Evolutionary conservation across 2,329 filamentous ascomycete genomes (phyloP).

Genomic region (Aspergillus niger): DNA sequence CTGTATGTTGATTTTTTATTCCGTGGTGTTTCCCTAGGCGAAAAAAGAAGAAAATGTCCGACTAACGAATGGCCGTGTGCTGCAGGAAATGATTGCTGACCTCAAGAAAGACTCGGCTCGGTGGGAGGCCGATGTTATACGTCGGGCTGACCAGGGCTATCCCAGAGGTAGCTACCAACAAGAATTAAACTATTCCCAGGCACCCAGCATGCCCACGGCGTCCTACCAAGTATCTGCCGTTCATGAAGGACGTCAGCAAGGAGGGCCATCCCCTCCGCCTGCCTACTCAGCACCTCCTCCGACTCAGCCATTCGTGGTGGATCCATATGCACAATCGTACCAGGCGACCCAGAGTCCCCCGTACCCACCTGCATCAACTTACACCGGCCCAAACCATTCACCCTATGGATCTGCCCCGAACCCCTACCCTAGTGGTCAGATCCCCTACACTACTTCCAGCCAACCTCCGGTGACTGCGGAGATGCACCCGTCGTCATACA

Average conservation of each 20-base stretch:
- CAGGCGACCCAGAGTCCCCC: constrained; percentile 35
- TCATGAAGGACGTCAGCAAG: constrained; percentile 42
- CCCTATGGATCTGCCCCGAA: constrained; percentile 37
- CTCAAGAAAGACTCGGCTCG: constrained; percentile 56
- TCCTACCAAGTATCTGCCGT: constrained; percentile 40
- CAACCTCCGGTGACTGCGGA: constrained; percentile 44
- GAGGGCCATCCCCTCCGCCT: constrained; percentile 41
- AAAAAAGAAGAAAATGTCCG: background rate
- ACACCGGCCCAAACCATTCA: constrained; percentile 35
- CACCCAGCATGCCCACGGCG: constrained; percentile 41
- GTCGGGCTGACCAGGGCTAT: constrained; percentile 44
- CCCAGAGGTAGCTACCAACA: constrained; percentile 46
- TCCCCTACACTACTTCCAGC: constrained; percentile 36
- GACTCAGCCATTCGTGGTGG: constrained; percentile 40
- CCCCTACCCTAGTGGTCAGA: constrained; percentile 38
- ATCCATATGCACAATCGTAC: constrained; percentile 39
- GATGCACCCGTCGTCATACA: constrained; percentile 42
- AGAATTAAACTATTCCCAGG: constrained; percentile 38
- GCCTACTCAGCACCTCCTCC: constrained; percentile 34
- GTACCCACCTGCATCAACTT: constrained; percentile 36
- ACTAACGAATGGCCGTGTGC: constrained; percentile 24
- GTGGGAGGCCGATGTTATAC: constrained; percentile 50
- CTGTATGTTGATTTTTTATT: constrained; percentile 55
- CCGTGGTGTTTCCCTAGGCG: background rate
- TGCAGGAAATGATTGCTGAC: constrained; percentile 58